Percentiles rank a stretch among this genome's conserved stretches.
Conservation (phyloP, 1,139 yeast genomes). For the Saccharomyces hybrid region DNA sequence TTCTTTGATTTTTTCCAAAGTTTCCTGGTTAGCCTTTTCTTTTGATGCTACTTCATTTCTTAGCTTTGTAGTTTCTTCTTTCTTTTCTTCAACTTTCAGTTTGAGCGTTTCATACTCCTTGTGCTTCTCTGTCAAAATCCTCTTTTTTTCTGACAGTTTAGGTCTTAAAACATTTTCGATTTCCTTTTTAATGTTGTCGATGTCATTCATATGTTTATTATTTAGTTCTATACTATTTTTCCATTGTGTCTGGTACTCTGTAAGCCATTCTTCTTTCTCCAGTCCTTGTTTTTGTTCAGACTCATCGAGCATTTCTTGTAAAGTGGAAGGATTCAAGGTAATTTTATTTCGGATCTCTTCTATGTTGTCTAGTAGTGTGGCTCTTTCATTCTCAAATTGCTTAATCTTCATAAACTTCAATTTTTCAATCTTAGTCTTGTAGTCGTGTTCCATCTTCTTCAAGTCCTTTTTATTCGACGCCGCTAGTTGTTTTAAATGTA, state of each 20-base stretch:
- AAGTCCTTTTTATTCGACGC: slow-evolving; percentile 35
- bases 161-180: slow-evolving; percentile 16
- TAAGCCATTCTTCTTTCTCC: slow-evolving; percentile 25
- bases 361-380: slow-evolving; percentile 20
- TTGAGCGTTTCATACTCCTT: slow-evolving; percentile 9
- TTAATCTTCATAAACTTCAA: slow-evolving; percentile 32
- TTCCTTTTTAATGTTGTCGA: slow-evolving; percentile 15
- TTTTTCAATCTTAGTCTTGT: slow-evolving; percentile 33
- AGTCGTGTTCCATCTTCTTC: slow-evolving; percentile 36
- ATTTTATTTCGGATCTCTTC: slow-evolving; percentile 21
- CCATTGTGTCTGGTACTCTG: slow-evolving; percentile 23
- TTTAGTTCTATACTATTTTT: slow-evolving; percentile 17
- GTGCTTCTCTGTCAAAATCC: slow-evolving; percentile 14
- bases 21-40: slow-evolving; percentile 12
- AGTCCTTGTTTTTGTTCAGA: slow-evolving; percentile 18
- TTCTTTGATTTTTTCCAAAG: slow-evolving; percentile 16
- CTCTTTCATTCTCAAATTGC: slow-evolving; percentile 29
- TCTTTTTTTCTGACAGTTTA: slow-evolving; percentile 12
- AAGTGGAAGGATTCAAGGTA: slow-evolving; percentile 20
- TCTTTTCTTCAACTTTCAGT: slow-evolving; percentile 7
- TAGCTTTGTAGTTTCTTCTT: slow-evolving; percentile 15
- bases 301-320: slow-evolving; percentile 19
- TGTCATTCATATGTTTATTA: slow-evolving; percentile 12
- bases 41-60: slow-evolving; percentile 8
- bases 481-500: slow-evolving; percentile 34